Conservation (phyloP, 345 rosid species). For the Balakata baccata region DNA sequence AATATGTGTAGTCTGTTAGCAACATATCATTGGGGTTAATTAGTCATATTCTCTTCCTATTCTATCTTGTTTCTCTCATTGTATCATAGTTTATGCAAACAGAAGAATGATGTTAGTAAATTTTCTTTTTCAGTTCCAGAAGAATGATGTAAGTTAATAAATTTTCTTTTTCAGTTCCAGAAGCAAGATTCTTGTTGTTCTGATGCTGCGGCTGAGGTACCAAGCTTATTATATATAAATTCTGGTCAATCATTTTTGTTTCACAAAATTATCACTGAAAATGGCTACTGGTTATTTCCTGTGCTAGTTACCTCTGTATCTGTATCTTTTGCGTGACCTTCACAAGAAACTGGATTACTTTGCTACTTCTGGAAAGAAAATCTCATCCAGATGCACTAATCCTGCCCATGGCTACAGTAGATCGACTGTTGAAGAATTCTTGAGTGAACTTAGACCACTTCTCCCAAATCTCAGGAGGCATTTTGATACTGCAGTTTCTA, state of each 20-base stretch:
- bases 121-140: constrained; percentile 39
- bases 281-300: constrained; percentile 22
- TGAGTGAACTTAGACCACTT: constrained; percentile 43
- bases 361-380: constrained; percentile 38
- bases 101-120: constrained; percentile 12
- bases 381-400: constrained; percentile 36
- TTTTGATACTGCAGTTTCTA: constrained; percentile 48
- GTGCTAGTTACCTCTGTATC: constrained; percentile 59
- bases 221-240: constrained; percentile 1
- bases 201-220: constrained; percentile 75
- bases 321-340: constrained; percentile 70
- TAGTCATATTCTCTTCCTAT: neutral
- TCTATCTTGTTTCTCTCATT: neutral
- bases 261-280: neutral
- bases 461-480: constrained; percentile 53
- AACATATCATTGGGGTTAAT: neutral
- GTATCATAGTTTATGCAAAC: neutral
- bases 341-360: constrained; percentile 64
- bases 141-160: constrained; percentile 17
- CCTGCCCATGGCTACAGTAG: constrained; percentile 37
- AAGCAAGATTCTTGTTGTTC: constrained; percentile 49
- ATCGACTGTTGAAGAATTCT: constrained; percentile 43
- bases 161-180: constrained; percentile 36
- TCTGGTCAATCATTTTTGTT: neutral
- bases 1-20: neutral